Conservation (phyloP, 148 eudicot species). For the Talinum fruticosum region DNA sequence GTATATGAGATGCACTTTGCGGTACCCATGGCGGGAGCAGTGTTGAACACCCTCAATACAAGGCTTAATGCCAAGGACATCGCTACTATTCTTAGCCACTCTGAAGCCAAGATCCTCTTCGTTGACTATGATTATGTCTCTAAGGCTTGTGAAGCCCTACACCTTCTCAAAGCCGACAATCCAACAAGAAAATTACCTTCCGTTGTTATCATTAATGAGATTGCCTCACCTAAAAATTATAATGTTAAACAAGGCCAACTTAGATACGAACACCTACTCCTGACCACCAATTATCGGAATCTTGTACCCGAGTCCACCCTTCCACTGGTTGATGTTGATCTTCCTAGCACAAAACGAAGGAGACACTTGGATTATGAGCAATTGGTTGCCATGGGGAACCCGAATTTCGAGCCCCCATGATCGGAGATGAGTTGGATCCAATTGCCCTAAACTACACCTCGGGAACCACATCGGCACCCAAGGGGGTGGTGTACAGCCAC, state of each 20-base stretch:
- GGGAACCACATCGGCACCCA: conserved; percentile 80
- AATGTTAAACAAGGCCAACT: not conserved
- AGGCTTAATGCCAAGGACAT: conserved; percentile 60
- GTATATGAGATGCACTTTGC: conserved; percentile 92
- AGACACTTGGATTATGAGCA: conserved; percentile 55
- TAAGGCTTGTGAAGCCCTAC: conserved; percentile 55
- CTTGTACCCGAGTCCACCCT: conserved; percentile 13
- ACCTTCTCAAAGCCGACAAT: conserved; percentile 30
- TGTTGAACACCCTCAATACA: conserved; percentile 76
- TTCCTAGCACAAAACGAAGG: not conserved
- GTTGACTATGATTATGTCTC: conserved; percentile 58
- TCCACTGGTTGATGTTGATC: conserved; percentile 21
- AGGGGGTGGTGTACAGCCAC: conserved; percentile 87
- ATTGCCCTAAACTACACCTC: conserved; percentile 82
- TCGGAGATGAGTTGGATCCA: conserved; percentile 77
- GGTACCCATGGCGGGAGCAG: conserved; percentile 92
- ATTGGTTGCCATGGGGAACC: conserved; percentile 43
- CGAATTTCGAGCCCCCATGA: conserved; percentile 25
- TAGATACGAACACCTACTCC: not conserved
- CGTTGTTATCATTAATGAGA: conserved; percentile 56
- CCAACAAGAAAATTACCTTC: conserved; percentile 30
- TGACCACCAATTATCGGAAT: not conserved
- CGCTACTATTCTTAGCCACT: conserved; percentile 69
- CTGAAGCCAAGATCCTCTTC: conserved; percentile 69
- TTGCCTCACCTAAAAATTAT: conserved; percentile 27